phyloP scores from a whole-genome alignment of 192 early-diverging fungal genomes.

The Mycoemilia scoparia region DNA sequence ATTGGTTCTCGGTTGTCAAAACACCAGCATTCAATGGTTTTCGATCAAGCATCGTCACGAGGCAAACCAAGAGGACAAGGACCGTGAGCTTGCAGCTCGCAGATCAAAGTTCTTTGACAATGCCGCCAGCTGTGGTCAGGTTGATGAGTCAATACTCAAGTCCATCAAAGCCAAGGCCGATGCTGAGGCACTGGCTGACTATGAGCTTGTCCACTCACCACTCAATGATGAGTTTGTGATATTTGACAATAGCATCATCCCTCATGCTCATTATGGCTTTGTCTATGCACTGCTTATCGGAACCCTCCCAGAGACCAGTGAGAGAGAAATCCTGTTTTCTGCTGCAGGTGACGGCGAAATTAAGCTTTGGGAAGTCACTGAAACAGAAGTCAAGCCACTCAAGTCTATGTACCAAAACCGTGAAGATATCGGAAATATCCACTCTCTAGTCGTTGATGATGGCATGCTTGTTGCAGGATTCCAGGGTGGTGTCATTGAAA shows the following conservation, averaged over 20 bases:
- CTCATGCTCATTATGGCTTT: slow-evolving; percentile 55
- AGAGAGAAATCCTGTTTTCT: slow-evolving; percentile 10
- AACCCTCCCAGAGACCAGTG: slow-evolving; percentile 14
- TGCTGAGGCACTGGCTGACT: slow-evolving; percentile 5
- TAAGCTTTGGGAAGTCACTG: slow-evolving; percentile 25
- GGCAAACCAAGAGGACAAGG: not conserved
- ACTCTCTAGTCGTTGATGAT: slow-evolving; percentile 44
- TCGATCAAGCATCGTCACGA: slow-evolving; percentile 9
- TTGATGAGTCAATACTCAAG: slow-evolving; percentile 7
- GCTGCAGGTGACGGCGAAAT: slow-evolving; percentile 53
- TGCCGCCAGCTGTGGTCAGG: slow-evolving; percentile 2
- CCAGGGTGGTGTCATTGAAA: slow-evolving; percentile 52
- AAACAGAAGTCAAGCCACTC: slow-evolving; percentile 6
- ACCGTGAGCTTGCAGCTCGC: slow-evolving; percentile 7
- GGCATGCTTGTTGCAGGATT: slow-evolving; percentile 53
- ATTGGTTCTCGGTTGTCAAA: slow-evolving; percentile 56
- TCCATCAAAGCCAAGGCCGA: slow-evolving; percentile 3
- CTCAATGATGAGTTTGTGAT: slow-evolving; percentile 33
- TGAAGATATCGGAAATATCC: slow-evolving; percentile 30
- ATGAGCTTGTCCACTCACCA: slow-evolving; percentile 6
- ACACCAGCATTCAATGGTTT: slow-evolving; percentile 52
- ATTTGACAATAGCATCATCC: slow-evolving; percentile 30
- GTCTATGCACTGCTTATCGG: slow-evolving; percentile 44
- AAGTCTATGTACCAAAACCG: slow-evolving; percentile 13
- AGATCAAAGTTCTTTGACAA: slow-evolving; percentile 19